These are phyloP conservation scores for Solanum lignicaule DNA, from an alignment of 257 asterid genomes.

Conservation along the genomic window DNA sequence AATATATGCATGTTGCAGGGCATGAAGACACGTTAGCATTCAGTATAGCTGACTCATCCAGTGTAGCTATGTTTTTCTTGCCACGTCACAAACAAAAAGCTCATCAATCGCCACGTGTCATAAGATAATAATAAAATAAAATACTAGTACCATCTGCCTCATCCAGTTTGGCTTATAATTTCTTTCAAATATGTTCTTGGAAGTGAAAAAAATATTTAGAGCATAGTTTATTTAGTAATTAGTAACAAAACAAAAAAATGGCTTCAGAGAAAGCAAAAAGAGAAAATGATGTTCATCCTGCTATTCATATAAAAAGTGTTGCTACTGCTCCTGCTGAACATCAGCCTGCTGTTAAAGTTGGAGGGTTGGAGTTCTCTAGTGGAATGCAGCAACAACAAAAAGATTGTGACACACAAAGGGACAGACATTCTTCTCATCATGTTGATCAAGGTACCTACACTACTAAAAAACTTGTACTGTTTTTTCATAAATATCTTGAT, in stretches of 20 bases:
- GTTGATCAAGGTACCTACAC: not conserved
- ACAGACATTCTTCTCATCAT: not conserved
- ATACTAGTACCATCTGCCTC: not conserved
- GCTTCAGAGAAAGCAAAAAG: slow-evolving; percentile 37
- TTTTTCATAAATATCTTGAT: no score
- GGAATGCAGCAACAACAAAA: not conserved
- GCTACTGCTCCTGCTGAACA: not conserved
- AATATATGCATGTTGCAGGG: not conserved
- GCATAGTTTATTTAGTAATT: not conserved
- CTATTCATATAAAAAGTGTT: not conserved
- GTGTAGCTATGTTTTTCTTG: not conserved
- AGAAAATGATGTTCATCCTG: not conserved
- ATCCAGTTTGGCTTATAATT: not conserved
- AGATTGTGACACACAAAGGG: not conserved
- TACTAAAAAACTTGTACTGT: not conserved
- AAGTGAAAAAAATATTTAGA: not conserved
- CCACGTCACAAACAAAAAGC: not conserved
- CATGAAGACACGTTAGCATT: not conserved
- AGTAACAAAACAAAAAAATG: slow-evolving; percentile 3
- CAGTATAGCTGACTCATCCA: not conserved
- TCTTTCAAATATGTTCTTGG: no score
- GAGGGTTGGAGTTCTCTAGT: not conserved
- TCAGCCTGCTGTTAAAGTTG: not conserved
- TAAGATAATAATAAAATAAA: not conserved
- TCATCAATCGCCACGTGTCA: not conserved